Evolutionary conservation across 2,329 filamentous ascomycete species (phyloP), one percentile per base, ranked within the genome.

Genomic region (Fusarium pseudoanthophilum): DNA sequence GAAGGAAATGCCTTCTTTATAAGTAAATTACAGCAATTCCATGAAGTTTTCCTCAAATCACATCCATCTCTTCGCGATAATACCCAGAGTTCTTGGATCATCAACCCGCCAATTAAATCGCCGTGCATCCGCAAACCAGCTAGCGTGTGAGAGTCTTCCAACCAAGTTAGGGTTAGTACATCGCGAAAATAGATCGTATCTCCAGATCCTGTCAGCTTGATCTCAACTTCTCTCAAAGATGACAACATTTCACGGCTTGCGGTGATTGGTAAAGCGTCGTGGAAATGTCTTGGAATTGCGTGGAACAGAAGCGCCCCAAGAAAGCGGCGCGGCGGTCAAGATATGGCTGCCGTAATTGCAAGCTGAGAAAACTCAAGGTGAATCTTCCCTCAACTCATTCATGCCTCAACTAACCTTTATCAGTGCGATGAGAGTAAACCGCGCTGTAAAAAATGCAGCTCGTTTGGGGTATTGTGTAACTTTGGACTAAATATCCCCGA

Each of bases 271-370:
- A 5, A 11, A 30, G 21, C 4, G 10, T 45, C 11, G 5, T 14
- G 36, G 2, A 8, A 8, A 78, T 77, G 76, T 14, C 51, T 18
- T n/a, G 56, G 1, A 34, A 45, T 11, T 8, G 7, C 0, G 18
- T 26, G 11, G 37, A 14, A 8, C 43, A 70, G 16, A 7, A 2
- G 1, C 52, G n/a, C 2, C 16, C 30, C 21, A n/a, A 14, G 21
- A 59, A 10, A 39, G 28, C 30, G 18, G 20, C 30, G 45, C 64
- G 79, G 37, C 82, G 84, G 64, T 87, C 85, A 21, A 82, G 84
- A 76, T 81, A 79, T 67, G 86, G 86, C 39, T 88, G 86, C 60
- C 82, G 84, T 16, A 87, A 87, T 72, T 88, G 86, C 78, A 87
- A 87, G 75, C 81, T 87, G 9, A 75, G 86, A 66, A 86, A 86